Base-by-base conservation (phyloP, 1,139 yeast species). In the Saccharomycopsis hybrid region DNA sequence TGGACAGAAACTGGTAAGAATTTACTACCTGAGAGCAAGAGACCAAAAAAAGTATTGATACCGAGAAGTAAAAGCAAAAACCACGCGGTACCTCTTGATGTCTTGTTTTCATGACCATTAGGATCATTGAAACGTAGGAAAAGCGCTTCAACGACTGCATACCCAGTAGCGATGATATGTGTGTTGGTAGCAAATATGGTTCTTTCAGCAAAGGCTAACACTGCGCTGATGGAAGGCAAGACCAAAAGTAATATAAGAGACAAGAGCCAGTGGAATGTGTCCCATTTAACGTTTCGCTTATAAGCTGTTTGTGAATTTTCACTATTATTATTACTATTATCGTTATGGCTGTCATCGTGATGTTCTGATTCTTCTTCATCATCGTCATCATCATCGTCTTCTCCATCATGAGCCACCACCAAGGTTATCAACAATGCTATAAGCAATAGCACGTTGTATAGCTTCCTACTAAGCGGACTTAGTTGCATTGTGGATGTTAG, bases 81-180 rank as follows among this genome's bases (percentile, higher is more conserved):
- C 80, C 83, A 77, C 11, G 78, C 76, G 1, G 88, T 77, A 0
- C 87, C 88, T 53, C 77, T 71, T 28, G 85, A 77, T 1, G 87
- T 78, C 54, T 76, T 65, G 61, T 81, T 82, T 60, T 83, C 90
- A 55, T 80, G 79, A 47, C 80, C 80, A 51, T 76, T 72, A 28
- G 68, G 67, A 62, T 83, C 90, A 0, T 85, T 82, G 60, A 82
- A 84, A 49, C 76, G 68, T 18, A 82, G 67, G 50, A 81, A 66
- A 4, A 80, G 52, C 4, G 78, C 74, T 55, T 84, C 92, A 24
- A 80, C 53, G 1, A 72, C 66, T 4, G 80, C 73, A 60, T 80
- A 83, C 0, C 62, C 71, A 1, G 77, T 70, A 49, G 77, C 68
- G 0, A 72, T 59, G 30, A 51, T 38, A 30, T 41, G 46, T 11